Evolutionary conservation across 2,329 filamentous ascomycete genomes (phyloP).

Genomic region (Diaporthe citrichinensis): DNA sequence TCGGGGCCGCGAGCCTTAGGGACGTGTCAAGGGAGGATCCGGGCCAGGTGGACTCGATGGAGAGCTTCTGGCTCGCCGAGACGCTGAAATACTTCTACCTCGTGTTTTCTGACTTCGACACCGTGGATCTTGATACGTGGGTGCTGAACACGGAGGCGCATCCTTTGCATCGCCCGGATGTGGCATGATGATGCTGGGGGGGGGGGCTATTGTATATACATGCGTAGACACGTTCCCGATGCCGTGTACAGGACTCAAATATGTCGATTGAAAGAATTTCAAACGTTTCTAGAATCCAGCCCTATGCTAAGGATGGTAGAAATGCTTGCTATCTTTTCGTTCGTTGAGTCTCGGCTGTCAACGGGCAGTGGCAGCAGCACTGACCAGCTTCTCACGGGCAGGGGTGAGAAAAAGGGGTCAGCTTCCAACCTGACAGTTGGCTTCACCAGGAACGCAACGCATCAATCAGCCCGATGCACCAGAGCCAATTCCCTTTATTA

Average conservation of each 20-base stretch:
- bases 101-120: slow-evolving; percentile 70
- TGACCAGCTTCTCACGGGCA: slow-evolving; percentile 6
- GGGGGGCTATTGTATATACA: not conserved
- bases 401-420: not conserved
- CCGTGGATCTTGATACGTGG: slow-evolving; percentile 73
- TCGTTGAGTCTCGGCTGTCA: not conserved
- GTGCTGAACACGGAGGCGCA: slow-evolving; percentile 72
- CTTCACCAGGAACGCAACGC: not conserved
- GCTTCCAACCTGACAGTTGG: slow-evolving; percentile 22
- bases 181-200: not conserved
- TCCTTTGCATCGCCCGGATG: slow-evolving; percentile 57
- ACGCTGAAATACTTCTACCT: slow-evolving; percentile 78
- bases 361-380: not conserved
- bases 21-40: slow-evolving; percentile 69
- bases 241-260: not conserved
- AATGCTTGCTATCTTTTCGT: not conserved
- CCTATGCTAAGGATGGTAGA: not conserved
- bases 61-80: slow-evolving; percentile 82
- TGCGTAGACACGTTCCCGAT: not conserved
- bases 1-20: slow-evolving; percentile 75
- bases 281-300: not conserved
- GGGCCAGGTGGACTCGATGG: slow-evolving; percentile 73
- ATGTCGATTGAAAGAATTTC: not conserved
- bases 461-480: not conserved
- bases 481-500: slow-evolving; percentile 1